Evolutionary conservation across 495 filamentous ascomycete genomes (phyloP).

Genomic region (Penicillium arizonense): DNA sequence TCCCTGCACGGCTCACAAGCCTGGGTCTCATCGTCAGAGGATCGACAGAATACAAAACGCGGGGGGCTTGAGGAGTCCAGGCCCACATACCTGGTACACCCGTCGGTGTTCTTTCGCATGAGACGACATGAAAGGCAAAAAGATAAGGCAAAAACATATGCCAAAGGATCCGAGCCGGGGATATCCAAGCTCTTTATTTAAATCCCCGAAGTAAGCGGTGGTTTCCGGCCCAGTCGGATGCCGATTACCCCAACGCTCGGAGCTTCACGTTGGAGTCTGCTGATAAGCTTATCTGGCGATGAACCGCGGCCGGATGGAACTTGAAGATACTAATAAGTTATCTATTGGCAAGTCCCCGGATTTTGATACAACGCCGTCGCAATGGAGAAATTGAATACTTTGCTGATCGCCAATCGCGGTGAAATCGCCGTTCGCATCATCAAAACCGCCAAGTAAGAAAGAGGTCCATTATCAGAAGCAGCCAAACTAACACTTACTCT

Average conservation of each 20-base stretch:
- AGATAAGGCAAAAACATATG: neutral
- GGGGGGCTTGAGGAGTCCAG: neutral
- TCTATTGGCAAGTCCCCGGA: neutral
- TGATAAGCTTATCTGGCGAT: neutral
- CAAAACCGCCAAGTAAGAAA: constrained; percentile 34
- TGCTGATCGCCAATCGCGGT: constrained; percentile 54
- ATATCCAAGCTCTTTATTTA: neutral
- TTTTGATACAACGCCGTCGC: neutral
- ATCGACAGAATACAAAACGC: neutral
- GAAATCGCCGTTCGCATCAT: constrained; percentile 55
- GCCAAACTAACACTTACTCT: neutral
- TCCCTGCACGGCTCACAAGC: constrained; percentile 9
- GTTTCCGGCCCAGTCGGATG: neutral
- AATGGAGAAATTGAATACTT: constrained; percentile 39
- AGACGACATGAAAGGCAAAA: neutral
- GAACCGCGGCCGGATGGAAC: neutral
- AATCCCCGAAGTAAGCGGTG: neutral
- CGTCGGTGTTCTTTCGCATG: constrained; percentile 1
- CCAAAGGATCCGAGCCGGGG: neutral
- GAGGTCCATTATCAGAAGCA: neutral
- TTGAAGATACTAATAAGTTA: neutral
- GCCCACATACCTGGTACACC: constrained; percentile 5
- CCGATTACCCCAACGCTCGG: neutral
- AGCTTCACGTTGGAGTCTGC: neutral
- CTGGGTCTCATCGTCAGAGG: neutral